Percentiles rank a stretch among this genome's conserved stretches.
phyloP scores from a whole-genome alignment of 441 rosid species.

The Macaranga tanarius region DNA sequence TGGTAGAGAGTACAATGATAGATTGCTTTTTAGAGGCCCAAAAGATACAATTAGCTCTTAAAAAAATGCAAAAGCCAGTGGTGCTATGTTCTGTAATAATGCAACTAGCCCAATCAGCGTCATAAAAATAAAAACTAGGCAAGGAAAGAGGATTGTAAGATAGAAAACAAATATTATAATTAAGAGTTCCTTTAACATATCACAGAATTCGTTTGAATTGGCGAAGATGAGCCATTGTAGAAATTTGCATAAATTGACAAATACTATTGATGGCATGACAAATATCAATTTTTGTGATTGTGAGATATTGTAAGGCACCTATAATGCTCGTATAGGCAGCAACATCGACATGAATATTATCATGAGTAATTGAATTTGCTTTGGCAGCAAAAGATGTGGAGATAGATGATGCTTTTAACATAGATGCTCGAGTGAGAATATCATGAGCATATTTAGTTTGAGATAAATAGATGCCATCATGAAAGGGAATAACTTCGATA shows the following conservation, averaged over 20 bases:
- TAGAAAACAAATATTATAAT: neutral
- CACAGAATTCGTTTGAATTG: neutral
- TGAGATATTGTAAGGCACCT: neutral
- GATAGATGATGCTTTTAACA: neutral
- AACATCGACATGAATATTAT: neutral
- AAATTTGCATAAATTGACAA: neutral
- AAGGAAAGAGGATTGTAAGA: neutral
- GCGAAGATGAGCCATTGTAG: neutral
- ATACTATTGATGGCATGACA: neutral
- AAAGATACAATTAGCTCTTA: slow-evolving; percentile 5
- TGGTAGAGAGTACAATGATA: neutral
- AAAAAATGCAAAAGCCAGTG: neutral
- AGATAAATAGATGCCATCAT: neutral
- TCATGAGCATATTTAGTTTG: neutral
- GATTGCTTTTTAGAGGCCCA: slow-evolving; percentile 12
- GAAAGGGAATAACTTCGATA: neutral
- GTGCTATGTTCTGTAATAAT: neutral
- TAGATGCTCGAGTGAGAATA: neutral
- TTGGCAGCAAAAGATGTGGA: neutral
- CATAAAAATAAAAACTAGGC: neutral
- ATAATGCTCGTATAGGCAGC: neutral
- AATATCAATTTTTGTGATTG: neutral
- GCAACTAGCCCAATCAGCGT: slow-evolving; percentile 18
- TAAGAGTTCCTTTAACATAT: neutral
- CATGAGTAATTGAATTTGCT: neutral